phyloP scores from a whole-genome alignment of 2,329 filamentous ascomycete species.

The Hymenoscyphus fraxineus region DNA sequence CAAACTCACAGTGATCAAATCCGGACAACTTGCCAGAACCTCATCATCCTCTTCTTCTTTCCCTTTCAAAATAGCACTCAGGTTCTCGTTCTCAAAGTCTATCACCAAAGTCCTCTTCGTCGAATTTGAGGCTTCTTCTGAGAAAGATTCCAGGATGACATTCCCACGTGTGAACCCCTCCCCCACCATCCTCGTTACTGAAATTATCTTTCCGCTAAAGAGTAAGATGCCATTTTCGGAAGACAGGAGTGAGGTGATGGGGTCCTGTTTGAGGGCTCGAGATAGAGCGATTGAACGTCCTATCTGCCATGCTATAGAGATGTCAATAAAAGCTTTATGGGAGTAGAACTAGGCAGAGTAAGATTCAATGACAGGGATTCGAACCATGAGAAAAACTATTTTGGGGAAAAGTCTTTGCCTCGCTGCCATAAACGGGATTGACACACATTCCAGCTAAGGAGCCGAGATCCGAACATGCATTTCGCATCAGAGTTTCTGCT shows the following conservation, averaged over 20 bases:
- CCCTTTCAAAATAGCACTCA: conserved; percentile 24
- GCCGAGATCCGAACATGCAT: conserved; percentile 28
- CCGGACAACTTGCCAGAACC: conserved; percentile 30
- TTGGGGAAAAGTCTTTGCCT: conserved; percentile 30
- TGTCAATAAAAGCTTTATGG: conserved; percentile 1
- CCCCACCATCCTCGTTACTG: conserved; percentile 28
- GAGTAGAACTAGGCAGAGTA: background rate
- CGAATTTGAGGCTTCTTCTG: background rate
- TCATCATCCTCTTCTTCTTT: conserved; percentile 18
- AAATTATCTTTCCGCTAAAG: conserved; percentile 32
- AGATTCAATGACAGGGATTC: background rate
- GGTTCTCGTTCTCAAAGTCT: conserved; percentile 34
- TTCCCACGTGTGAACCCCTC: conserved; percentile 32
- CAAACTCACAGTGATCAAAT: conserved; percentile 27
- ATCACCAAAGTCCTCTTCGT: conserved; percentile 19
- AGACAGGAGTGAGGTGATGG: conserved; percentile 26
- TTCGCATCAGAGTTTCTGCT: conserved; percentile 31
- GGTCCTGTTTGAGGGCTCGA: conserved; percentile 28
- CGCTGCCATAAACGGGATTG: conserved; percentile 27
- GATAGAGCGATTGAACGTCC: conserved; percentile 53
- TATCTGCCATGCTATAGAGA: conserved; percentile 44
- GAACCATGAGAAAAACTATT: conserved; percentile 33
- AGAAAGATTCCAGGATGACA: conserved; percentile 24
- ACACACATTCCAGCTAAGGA: conserved; percentile 30
- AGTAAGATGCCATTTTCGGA: conserved; percentile 30